A percentile compares a stretch with the other conserved stretches of the same genome.
These are phyloP conservation scores for Hygrophila difformis DNA, from an alignment of 257 asterid genomes.

Conservation along the genomic window DNA sequence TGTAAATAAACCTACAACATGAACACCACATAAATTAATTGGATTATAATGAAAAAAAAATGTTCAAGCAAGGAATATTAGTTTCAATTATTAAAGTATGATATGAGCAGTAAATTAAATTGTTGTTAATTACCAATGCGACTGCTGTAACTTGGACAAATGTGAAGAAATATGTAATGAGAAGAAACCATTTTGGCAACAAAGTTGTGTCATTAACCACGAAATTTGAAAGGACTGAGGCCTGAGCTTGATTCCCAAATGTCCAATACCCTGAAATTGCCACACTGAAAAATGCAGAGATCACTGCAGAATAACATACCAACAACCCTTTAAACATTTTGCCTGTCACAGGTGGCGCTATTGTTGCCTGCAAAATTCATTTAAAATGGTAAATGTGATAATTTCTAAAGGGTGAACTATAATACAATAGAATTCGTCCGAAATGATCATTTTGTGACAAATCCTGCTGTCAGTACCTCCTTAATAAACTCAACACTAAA, in stretches of 20 bases:
- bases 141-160: constrained; percentile 45
- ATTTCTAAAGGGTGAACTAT: too few relatives aligned
- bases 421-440: too few relatives aligned
- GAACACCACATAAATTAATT: too few relatives aligned
- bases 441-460: too few relatives aligned
- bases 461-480: too few relatives aligned
- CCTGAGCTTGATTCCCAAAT: constrained; percentile 50
- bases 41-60: too few relatives aligned
- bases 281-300: constrained; percentile 54
- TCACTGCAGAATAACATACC: constrained; percentile 49
- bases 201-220: constrained; percentile 33
- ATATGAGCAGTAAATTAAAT: too few relatives aligned
- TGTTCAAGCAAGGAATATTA: too few relatives aligned
- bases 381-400: too few relatives aligned
- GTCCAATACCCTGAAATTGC: constrained; percentile 73
- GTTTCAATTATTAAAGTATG: too few relatives aligned
- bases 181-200: constrained; percentile 52
- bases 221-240: constrained; percentile 48
- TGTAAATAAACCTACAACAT: constrained; percentile 44
- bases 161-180: constrained; percentile 40
- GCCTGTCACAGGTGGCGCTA: constrained; percentile 63
- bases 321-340: constrained; percentile 68
- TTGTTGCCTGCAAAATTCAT: constrained; percentile 39
- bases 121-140: constrained; percentile 39
- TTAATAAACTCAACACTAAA: too few relatives aligned